These are phyloP conservation scores for Naganishia vaughanmartiniae DNA, from an alignment of 768 basidiomycete genomes.

Conservation along the genomic window DNA sequence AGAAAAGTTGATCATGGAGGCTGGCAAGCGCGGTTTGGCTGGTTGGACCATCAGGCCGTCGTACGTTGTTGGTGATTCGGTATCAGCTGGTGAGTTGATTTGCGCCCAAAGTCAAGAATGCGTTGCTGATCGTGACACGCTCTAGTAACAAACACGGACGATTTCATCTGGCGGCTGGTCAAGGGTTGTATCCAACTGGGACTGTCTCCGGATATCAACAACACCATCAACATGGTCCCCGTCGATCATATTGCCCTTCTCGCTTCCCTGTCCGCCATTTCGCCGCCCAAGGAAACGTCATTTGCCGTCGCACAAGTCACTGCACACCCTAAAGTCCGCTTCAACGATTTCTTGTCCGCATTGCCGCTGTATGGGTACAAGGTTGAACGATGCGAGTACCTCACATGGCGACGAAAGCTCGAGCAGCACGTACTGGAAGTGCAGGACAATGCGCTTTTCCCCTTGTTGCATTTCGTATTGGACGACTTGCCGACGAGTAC, in stretches of 20 bases:
- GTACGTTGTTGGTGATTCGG: constrained; percentile 91
- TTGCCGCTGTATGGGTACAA: constrained; percentile 76
- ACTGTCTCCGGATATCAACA: constrained; percentile 93
- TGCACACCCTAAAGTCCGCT: constrained; percentile 80
- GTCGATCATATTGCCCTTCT: constrained; percentile 92
- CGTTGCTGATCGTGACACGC: constrained; percentile 3
- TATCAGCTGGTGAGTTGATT: constrained; percentile 67
- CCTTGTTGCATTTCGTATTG: constrained; percentile 91
- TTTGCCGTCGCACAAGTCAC: constrained; percentile 64
- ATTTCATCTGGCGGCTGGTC: constrained; percentile 96
- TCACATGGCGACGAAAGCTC: constrained; percentile 83
- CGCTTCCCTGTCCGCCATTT: constrained; percentile 68
- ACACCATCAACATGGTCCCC: constrained; percentile 96
- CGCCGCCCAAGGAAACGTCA: constrained; percentile 49
- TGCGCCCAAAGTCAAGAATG: not conserved
- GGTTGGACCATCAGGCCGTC: constrained; percentile 89
- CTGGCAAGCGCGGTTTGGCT: constrained; percentile 75
- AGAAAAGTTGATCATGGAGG: constrained; percentile 89
- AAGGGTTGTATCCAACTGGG: constrained; percentile 99
- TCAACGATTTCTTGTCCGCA: constrained; percentile 76
- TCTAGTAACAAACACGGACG: constrained; percentile 94
- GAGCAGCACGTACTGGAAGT: constrained; percentile 92
- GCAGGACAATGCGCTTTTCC: constrained; percentile 96
- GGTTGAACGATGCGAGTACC: constrained; percentile 76
- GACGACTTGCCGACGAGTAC: constrained; percentile 97